Conservation (phyloP, 139 green algal species). For the Coccomyxa sp. region DNA sequence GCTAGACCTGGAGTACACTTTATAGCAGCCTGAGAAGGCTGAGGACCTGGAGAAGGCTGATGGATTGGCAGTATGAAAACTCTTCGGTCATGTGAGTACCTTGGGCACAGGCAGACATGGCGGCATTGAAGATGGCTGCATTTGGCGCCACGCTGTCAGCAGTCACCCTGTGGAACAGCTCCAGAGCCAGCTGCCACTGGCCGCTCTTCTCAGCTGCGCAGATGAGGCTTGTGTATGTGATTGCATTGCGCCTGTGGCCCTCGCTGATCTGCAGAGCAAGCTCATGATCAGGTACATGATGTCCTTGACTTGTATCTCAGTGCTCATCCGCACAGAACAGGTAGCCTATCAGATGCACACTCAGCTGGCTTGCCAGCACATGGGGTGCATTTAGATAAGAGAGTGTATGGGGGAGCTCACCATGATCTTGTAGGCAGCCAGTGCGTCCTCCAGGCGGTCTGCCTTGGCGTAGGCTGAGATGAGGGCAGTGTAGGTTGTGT, state of each 20-base stretch:
- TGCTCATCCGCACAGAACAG: background rate
- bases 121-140: constrained; percentile 78
- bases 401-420: background rate
- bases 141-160: constrained; percentile 35
- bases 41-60: background rate
- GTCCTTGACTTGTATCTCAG: background rate
- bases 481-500: constrained; percentile 81
- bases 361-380: background rate
- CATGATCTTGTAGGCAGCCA: constrained; percentile 47
- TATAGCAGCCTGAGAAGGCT: background rate
- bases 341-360: background rate
- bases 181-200: constrained; percentile 70
- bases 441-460: constrained; percentile 54
- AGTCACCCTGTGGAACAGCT: constrained; percentile 37
- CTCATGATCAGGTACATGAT: background rate
- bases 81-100: too few species aligned
- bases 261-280: constrained; percentile 22
- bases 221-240: constrained; percentile 65
- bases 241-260: constrained; percentile 53
- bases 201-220: constrained; percentile 54
- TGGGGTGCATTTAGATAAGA: background rate
- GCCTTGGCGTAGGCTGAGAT: constrained; percentile 74
- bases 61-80: background rate
- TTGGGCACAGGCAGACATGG: constrained; percentile 67
- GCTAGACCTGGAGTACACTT: background rate